phyloP scores from a whole-genome alignment of 225 moss, liverwort and hornwort genomes.

The Neckera pumila region DNA sequence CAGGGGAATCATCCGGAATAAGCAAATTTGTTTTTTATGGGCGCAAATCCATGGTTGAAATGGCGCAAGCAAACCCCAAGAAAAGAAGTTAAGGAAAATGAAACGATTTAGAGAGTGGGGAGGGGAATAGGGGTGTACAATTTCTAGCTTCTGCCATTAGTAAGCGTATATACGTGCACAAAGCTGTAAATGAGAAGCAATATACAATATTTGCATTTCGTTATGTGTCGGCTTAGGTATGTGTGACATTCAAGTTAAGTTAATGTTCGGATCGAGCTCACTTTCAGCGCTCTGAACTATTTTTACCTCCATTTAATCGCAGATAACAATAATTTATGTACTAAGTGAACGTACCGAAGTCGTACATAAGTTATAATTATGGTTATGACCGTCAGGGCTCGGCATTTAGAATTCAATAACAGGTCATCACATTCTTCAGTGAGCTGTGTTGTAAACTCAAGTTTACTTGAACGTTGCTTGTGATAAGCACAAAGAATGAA shows the following conservation, averaged over 20 bases:
- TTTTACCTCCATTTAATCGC: not conserved
- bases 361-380: no score
- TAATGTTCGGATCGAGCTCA: not conserved
- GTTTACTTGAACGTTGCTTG: no score
- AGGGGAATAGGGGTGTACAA: not conserved
- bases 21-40: not conserved
- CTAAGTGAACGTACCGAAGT: not conserved
- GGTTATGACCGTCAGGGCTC: not conserved
- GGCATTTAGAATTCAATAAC: no score
- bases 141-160: not conserved
- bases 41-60: not conserved
- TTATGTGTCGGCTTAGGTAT: not conserved
- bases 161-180: not conserved
- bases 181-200: not conserved
- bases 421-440: not conserved
- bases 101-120: not conserved
- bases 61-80: not conserved
- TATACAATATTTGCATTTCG: not conserved
- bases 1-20: not conserved
- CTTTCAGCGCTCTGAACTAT: not conserved
- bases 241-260: not conserved
- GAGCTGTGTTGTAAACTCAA: no score
- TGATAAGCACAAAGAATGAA: no score
- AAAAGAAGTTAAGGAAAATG: not conserved
- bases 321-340: not conserved